phyloP scores from a whole-genome alignment of 148 eudicot species.

The Rhododendron vialii region DNA sequence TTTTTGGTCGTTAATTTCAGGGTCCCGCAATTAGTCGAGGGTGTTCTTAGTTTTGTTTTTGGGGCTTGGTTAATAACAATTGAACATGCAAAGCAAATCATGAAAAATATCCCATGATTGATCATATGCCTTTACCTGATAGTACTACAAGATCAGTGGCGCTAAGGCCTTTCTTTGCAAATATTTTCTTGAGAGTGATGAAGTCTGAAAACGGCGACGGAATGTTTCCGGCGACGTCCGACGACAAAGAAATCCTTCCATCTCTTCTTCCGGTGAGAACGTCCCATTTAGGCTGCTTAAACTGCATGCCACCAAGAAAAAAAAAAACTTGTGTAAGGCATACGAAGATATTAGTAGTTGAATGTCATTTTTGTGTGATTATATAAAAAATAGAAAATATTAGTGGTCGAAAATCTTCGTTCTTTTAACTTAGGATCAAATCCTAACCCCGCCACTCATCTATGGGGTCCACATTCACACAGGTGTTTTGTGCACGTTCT shows the following conservation, averaged over 20 bases:
- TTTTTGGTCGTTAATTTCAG: too few relatives aligned
- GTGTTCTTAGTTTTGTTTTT: not conserved
- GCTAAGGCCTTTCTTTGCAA: conserved; percentile 11
- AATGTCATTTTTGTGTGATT: too few relatives aligned
- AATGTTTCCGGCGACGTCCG: conserved; percentile 1
- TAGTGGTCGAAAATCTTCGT: too few relatives aligned
- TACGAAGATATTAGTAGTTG: too few relatives aligned
- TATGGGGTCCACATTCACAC: too few relatives aligned
- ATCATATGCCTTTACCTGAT: conserved; percentile 25
- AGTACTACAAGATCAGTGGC: conserved; percentile 28
- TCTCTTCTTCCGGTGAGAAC: conserved; percentile 24
- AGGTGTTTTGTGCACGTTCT: too few relatives aligned
- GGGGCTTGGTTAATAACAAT: not conserved
- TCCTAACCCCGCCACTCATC: not conserved
- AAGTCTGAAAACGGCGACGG: conserved; percentile 14
- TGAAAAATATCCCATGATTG: not conserved
- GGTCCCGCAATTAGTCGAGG: not conserved
- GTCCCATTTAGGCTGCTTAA: conserved; percentile 10
- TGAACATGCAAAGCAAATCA: not conserved
- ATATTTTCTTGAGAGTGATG: conserved; percentile 2
- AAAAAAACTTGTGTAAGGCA: too few relatives aligned
- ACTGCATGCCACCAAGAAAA: not conserved
- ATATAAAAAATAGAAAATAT: too few relatives aligned
- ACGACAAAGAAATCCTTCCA: conserved; percentile 8
- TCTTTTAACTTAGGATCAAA: not conserved